Percentiles rank a stretch among this genome's conserved stretches.
phyloP scores from a whole-genome alignment of 1,139 yeast genomes.

The Lodderomyces orthopsilosis region DNA sequence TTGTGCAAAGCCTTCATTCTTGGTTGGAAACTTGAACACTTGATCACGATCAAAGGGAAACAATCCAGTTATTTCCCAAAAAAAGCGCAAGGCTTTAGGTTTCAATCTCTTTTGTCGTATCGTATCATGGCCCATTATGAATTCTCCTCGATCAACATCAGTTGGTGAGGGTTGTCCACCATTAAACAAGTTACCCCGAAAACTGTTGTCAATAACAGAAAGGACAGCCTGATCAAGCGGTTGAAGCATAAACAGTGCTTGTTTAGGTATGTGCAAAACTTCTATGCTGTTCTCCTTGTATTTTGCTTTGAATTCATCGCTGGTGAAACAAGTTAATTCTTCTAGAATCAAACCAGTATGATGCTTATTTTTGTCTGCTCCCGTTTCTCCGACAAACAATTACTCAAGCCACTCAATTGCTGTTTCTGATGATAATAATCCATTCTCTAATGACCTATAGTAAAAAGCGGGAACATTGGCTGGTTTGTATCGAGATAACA shows the following conservation, averaged over 20 bases:
- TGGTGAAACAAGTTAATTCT: neutral
- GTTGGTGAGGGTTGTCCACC: neutral
- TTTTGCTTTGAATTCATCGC: neutral
- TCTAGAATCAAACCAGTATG: neutral
- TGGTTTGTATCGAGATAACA: neutral
- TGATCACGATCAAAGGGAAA: neutral
- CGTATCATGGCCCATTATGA: neutral
- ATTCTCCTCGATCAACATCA: neutral
- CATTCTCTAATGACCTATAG: neutral
- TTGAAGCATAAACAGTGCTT: neutral
- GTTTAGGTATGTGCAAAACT: neutral
- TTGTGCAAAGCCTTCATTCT: too few relatives aligned
- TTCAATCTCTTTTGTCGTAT: neutral
- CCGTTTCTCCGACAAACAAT: neutral
- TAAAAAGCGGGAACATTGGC: neutral
- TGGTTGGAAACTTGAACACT: neutral
- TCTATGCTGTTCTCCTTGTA: neutral
- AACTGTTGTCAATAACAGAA: neutral
- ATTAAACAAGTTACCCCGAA: neutral
- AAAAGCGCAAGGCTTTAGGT: neutral
- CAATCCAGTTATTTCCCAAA: neutral
- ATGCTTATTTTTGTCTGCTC: neutral
- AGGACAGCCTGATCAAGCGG: neutral
- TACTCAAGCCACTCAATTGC: neutral
- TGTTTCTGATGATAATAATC: neutral